Percentiles rank a stretch among this genome's conserved stretches.
These are phyloP conservation scores for Phylloporus rhodoxanthus DNA, from an alignment of 768 basidiomycete genomes.

Conservation along the genomic window DNA sequence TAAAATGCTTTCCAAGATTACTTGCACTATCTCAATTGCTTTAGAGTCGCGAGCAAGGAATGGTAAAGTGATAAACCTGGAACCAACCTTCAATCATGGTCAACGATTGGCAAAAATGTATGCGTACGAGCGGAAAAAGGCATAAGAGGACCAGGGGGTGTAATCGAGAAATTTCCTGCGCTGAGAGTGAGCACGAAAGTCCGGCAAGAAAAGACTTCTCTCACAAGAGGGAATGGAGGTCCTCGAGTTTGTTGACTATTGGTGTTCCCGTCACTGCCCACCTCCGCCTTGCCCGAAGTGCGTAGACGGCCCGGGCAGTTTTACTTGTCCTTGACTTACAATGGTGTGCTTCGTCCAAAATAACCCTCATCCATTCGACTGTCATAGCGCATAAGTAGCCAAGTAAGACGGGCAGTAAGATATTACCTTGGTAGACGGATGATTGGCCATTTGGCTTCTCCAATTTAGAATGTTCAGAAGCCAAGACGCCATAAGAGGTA, in stretches of 20 bases:
- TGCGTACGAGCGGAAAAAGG: constrained; percentile 84
- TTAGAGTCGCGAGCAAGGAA: constrained; percentile 89
- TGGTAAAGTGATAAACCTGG: constrained; percentile 83
- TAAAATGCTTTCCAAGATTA: constrained; percentile 83
- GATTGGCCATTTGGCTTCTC: constrained; percentile 49
- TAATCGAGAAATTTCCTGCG: constrained; percentile 70
- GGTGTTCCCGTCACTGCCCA: constrained; percentile 97
- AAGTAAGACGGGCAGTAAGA: neutral
- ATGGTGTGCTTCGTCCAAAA: constrained; percentile 92
- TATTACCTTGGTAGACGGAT: constrained; percentile 67
- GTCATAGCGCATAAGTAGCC: constrained; percentile 5
- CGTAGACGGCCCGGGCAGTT: constrained; percentile 85
- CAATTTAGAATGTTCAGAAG: constrained; percentile 77
- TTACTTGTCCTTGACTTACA: constrained; percentile 88
- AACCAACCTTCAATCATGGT: constrained; percentile 2
- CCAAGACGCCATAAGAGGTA: constrained; percentile 87
- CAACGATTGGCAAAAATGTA: neutral
- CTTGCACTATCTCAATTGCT: constrained; percentile 91
- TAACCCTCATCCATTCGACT: constrained; percentile 79
- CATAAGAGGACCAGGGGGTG: constrained; percentile 74
- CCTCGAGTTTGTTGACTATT: constrained; percentile 90
- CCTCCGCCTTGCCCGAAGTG: constrained; percentile 66
- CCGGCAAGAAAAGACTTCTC: constrained; percentile 40
- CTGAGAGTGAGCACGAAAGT: constrained; percentile 6
- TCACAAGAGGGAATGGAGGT: constrained; percentile 83